Evolutionary conservation across 2,329 filamentous ascomycete genomes (phyloP), one percentile per base, ranked within the genome.

Genomic region (Penicillium sp.): DNA sequence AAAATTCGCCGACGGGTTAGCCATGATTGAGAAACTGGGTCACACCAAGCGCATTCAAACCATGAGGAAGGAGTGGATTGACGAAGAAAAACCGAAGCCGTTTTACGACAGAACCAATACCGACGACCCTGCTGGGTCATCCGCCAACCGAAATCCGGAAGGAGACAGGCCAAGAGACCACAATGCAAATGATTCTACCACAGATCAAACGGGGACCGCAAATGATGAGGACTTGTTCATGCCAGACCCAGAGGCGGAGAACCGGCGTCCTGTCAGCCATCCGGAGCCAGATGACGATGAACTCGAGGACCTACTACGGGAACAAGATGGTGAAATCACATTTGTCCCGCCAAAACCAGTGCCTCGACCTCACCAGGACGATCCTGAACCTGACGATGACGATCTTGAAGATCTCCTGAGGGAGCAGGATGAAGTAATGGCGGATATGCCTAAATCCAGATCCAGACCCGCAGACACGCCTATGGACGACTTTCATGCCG

Each of bases 1-100:
- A 4, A 91, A 90, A 62, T 98, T 98, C 62, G 80, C 87, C 41
- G 93, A 98, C 62, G 93, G 87, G 3, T 74, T 97, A 5, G 74
- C 78, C 35, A 95, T 97, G 75, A 88, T 97, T 2, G 93, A 98
- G 67, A 96, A 95, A 70, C 77, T 89, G 0, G 93, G 93, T 1
- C 93, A 96, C 69, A 88, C 85, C 59, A 90, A 87, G 64, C 76
- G 78, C 11, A 78, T 97, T 65, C 81, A 87, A 54, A 78, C 81
- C 29, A 85, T 85, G 71, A 79, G 91, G 51, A 81, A 81, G 65
- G 83, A 86, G 53, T 95, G 89, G 86, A 91, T 97, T 56, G 81
- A 91, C 48, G 87, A 94, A 65, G 75, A 73, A 47, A 76, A 71
- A 50, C 64, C 68, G 13, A 60, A 53, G 39, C 29, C 48, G 6